Evolutionary conservation across 768 basidiomycete genomes (phyloP).

Genomic region (Crepidotus variabilis): DNA sequence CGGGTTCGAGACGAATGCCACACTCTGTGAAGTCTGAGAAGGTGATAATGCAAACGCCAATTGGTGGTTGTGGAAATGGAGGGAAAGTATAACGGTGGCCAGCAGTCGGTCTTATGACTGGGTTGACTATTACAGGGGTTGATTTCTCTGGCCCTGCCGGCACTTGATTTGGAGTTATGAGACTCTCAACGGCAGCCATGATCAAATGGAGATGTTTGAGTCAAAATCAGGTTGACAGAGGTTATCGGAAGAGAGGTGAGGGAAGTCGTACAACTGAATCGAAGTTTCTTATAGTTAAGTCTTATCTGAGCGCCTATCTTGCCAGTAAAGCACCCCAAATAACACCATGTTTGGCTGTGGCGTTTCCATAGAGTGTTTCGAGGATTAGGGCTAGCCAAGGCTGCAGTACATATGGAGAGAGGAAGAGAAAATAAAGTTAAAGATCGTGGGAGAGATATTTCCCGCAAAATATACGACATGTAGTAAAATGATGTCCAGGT

Average conservation of each 20-base stretch:
- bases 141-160: neutral
- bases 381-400: too few species aligned
- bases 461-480: too few species aligned
- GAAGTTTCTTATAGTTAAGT: neutral
- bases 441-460: too few species aligned
- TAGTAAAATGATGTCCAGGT: too few species aligned
- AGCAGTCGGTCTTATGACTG: neutral
- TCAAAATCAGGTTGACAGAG: neutral
- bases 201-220: neutral
- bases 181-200: slow-evolving; percentile 1
- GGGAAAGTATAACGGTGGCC: slow-evolving; percentile 32
- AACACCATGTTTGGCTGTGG: too few species aligned
- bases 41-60: slow-evolving; percentile 36
- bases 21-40: slow-evolving; percentile 41
- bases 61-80: slow-evolving; percentile 41
- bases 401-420: too few species aligned
- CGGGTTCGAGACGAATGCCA: slow-evolving; percentile 27
- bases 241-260: neutral
- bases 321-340: too few species aligned
- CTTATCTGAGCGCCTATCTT: slow-evolving; percentile 8
- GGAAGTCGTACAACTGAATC: neutral
- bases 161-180: neutral
- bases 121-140: neutral
- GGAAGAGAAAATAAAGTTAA: too few species aligned
- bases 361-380: too few species aligned